These are phyloP conservation scores for Eucalyptus cloeziana DNA, from an alignment of 345 rosid genomes.

Conservation along the genomic window DNA sequence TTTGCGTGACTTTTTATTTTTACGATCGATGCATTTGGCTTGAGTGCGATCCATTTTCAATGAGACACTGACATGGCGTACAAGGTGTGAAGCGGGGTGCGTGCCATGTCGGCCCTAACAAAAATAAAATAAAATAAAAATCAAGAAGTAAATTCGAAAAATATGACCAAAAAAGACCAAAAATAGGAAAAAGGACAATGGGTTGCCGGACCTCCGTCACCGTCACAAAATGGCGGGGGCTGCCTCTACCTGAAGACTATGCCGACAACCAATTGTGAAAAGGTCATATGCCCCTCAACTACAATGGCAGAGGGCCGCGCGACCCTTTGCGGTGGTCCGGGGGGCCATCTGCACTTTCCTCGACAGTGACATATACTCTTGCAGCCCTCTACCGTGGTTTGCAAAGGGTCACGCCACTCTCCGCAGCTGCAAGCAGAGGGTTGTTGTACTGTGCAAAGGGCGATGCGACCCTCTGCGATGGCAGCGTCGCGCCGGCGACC, in stretches of 20 bases:
- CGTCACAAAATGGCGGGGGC: neutral
- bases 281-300: neutral
- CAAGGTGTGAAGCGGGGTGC: neutral
- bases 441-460: neutral
- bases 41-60: neutral
- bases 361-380: neutral
- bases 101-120: neutral
- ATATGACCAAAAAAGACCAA: neutral
- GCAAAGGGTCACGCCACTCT: neutral
- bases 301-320: neutral
- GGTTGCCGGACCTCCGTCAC: neutral
- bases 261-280: neutral
- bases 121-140: no score
- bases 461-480: neutral
- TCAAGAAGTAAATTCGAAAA: neutral
- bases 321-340: neutral
- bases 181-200: neutral
- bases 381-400: neutral
- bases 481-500: neutral
- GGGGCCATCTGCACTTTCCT: neutral
- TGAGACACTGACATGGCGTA: neutral
- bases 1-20: neutral
- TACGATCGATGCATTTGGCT: neutral
- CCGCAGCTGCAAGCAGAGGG: neutral
- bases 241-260: accelerated